Percentiles rank a stretch among this genome's conserved stretches.
Conservation (phyloP, 2,329 filamentous ascomycete species). For the Neofusicoccum ribis region DNA sequence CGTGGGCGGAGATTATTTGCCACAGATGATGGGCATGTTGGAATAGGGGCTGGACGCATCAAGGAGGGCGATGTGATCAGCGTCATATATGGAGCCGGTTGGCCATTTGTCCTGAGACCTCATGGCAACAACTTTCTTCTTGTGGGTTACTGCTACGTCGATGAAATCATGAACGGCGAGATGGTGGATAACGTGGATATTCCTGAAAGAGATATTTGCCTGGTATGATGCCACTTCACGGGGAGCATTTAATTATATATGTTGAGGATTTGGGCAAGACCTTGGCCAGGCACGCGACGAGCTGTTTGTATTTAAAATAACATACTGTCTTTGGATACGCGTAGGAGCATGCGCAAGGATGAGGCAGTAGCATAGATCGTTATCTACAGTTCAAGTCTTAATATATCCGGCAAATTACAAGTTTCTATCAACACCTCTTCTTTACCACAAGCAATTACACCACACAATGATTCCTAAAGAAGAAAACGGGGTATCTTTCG, state of each 20-base stretch:
- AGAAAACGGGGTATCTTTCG: neutral
- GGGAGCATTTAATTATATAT: no score
- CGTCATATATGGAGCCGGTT: neutral
- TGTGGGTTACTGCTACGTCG: neutral
- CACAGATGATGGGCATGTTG: neutral
- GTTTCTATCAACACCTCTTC: no score
- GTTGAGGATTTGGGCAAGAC: no score
- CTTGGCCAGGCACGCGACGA: no score
- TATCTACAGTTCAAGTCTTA: no score
- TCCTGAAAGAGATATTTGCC: neutral
- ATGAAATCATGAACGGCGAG: neutral
- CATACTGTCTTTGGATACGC: no score
- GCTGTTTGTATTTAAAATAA: no score
- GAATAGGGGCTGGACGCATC: neutral
- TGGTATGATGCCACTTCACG: neutral
- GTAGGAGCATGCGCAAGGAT: no score
- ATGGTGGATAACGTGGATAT: neutral
- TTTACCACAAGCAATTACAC: no score
- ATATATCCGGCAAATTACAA: no score
- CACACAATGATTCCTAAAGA: no score
- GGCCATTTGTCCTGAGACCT: neutral
- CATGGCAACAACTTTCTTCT: neutral
- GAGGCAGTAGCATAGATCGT: no score
- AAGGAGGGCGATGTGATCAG: neutral
- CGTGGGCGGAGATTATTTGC: neutral